Conservation (phyloP, 139 green algal genomes). For the Coelastrella sp. region DNA sequence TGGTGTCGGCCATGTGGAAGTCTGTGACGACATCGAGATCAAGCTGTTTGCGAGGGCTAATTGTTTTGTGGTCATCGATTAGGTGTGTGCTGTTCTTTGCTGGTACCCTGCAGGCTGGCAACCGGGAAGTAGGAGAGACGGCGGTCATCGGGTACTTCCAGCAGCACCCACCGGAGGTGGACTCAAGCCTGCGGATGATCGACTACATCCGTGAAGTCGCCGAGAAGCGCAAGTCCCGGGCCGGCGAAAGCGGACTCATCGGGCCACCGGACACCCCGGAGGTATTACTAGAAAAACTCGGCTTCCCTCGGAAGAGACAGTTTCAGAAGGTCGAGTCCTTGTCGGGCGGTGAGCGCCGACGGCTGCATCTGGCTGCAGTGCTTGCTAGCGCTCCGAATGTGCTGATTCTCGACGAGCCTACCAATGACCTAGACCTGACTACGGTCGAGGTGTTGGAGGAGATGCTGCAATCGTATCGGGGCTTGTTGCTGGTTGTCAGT, state of each 20-base stretch:
- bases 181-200: conserved; percentile 70
- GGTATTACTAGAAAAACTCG: conserved; percentile 64
- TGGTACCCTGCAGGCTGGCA: conserved; percentile 3
- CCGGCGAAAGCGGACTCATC: background rate
- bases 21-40: no score
- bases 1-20: no score
- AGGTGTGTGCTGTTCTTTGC: background rate
- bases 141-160: conserved; percentile 80
- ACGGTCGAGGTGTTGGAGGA: conserved; percentile 77
- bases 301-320: conserved; percentile 72
- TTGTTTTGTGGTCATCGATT: no score
- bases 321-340: conserved; percentile 65
- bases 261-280: conserved; percentile 44
- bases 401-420: conserved; percentile 83
- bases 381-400: conserved; percentile 80
- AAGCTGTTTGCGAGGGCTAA: no score
- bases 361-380: conserved; percentile 83
- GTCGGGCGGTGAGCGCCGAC: conserved; percentile 68
- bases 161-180: conserved; percentile 74
- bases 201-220: conserved; percentile 71
- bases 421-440: conserved; percentile 83
- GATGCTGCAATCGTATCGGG: conserved; percentile 39
- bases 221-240: conserved; percentile 57
- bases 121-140: conserved; percentile 69
- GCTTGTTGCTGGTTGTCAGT: conserved; percentile 77